Evolutionary conservation across 1,284 basidiomycete genomes (phyloP), one percentile per base, ranked within the genome.

Genomic region (Melampsora larici-populina): DNA sequence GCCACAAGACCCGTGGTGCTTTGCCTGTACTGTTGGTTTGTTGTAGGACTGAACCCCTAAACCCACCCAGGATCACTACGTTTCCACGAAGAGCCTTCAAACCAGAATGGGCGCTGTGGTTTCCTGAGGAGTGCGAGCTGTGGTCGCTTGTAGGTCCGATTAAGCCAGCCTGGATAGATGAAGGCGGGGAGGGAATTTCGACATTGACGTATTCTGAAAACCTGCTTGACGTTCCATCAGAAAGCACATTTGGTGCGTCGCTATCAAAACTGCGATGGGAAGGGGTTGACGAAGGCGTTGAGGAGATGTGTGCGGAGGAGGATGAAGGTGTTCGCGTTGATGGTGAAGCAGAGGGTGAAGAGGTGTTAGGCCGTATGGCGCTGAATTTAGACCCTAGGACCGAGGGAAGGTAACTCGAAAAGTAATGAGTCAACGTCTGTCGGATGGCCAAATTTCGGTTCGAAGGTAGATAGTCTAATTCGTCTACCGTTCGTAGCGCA

Each of bases 11-110:
- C 81, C 64, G 83, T 82, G 24, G 83, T 5, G 51, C 17, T 55
- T 55, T 55, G 17, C 24, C 24, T 55, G 18, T 24, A 21, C 17
- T 24, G 24, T 24, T 55, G 17, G 51, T 21, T 6, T 24, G 3
- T 55, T 55, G 18, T 6, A 84, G 79, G 9, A 84, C 81, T n/a
- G 79, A 80, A 0, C 84, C 84, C 9, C 84, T 78, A 78, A 82
- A 84, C 0, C 84, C 84, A 15, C 84, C 84, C 26, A 84, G 31
- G 69, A 83, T 80, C 29, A 84, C 69, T 4, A 84, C 82, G 69
- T 83, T 82, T 5, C 83, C 83, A 17, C 79, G 78, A 8, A 84
- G 76, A n/a, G 78, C 72, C 33, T 81, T 79, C 80, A 83, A 82
- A 9, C 62, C 62, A 26, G 62, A 3, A 26, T 17, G 62, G 3